Percentiles rank a stretch among this genome's conserved stretches.
Conservation (phyloP, 371 early-diverging fungal genomes). For the Apophysomyces variabilis region DNA sequence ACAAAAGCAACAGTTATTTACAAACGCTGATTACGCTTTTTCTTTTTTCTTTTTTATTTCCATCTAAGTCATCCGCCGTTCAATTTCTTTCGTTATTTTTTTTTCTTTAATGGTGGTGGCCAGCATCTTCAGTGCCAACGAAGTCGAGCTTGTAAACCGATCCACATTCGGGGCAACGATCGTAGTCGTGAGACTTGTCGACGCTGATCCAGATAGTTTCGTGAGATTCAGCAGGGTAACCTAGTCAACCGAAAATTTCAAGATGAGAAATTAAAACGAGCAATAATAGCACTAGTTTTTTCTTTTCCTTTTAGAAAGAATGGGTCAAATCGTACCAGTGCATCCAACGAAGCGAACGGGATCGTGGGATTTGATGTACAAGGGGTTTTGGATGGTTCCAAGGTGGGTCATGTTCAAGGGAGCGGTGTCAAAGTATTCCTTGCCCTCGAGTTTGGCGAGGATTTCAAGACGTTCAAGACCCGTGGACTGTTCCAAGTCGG, state of each 20-base stretch:
- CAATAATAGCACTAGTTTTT: too few relatives aligned
- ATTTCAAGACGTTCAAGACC: constrained; percentile 93
- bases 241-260: constrained; percentile 37
- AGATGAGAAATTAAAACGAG: neutral
- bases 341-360: constrained; percentile 90
- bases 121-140: constrained; percentile 53
- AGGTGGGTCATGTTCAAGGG: constrained; percentile 78
- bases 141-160: constrained; percentile 73
- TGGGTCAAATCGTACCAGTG: constrained; percentile 70
- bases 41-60: neutral
- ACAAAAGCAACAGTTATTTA: neutral
- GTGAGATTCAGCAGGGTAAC: constrained; percentile 89
- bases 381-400: constrained; percentile 88
- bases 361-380: constrained; percentile 85
- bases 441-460: constrained; percentile 83
- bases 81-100: constrained; percentile 3
- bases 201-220: constrained; percentile 84
- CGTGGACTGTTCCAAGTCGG: constrained; percentile 90
- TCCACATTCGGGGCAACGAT: constrained; percentile 98
- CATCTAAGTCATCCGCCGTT: constrained; percentile 8
- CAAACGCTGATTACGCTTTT: constrained; percentile 4
- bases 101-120: constrained; percentile 42
- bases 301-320: neutral
- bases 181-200: constrained; percentile 76
- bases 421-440: constrained; percentile 87